Conservation (phyloP, 805 yeast genomes). For the Candida michaelii region DNA sequence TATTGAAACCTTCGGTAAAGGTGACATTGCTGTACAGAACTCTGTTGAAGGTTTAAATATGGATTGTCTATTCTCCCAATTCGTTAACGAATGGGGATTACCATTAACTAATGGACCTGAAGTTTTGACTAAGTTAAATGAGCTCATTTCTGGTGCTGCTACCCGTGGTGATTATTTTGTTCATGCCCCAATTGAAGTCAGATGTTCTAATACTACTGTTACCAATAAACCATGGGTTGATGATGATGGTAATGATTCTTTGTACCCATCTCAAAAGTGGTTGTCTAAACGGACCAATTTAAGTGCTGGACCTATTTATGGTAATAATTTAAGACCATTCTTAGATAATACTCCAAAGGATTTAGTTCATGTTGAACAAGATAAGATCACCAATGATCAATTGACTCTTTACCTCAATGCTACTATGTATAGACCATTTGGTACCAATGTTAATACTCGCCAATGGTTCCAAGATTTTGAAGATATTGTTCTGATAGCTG, state of each 20-base stretch:
- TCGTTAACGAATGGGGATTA: conserved; percentile 96
- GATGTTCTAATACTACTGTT: conserved; percentile 83
- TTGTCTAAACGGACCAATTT: conserved; percentile 48
- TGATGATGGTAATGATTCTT: conserved; percentile 37
- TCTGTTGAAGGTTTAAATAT: conserved; percentile 87
- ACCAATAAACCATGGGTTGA: conserved; percentile 36
- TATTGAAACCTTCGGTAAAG: conserved; percentile 63
- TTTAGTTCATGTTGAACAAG: conserved; percentile 52
- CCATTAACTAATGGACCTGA: conserved; percentile 79
- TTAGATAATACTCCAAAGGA: conserved; percentile 74
- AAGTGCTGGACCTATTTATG: conserved; percentile 78
- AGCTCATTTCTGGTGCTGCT: conserved; percentile 62
- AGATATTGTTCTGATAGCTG: conserved; percentile 67
- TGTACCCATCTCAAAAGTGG: conserved; percentile 49
- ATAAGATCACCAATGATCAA: conserved; percentile 64
- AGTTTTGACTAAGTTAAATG: conserved; percentile 61
- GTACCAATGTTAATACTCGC: conserved; percentile 65
- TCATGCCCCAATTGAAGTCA: conserved; percentile 93
- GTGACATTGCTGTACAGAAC: conserved; percentile 67
- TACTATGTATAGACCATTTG: conserved; percentile 94
- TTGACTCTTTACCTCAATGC: conserved; percentile 87
- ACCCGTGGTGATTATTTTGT: conserved; percentile 66
- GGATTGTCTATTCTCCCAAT: conserved; percentile 94
- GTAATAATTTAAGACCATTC: conserved; percentile 78
- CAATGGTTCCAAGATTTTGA: conserved; percentile 88